Evolutionary conservation across 1,284 basidiomycete species (phyloP), one percentile per base, ranked within the genome.

Genomic region (Paramarasmius palmivorus): DNA sequence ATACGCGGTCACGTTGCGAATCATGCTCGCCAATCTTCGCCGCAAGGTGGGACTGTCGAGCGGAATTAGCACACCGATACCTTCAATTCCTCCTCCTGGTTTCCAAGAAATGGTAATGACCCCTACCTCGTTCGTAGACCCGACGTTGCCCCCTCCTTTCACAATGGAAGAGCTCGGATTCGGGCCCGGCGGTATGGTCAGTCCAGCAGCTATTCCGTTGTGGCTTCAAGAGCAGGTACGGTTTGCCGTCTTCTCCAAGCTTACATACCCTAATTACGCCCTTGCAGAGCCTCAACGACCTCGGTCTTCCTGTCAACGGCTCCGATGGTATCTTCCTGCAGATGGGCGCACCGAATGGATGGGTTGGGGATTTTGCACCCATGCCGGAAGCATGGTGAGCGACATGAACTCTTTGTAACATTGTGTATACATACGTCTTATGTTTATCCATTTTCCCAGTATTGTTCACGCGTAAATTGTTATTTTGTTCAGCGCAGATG

Each of bases 21-120:
- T 95, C 64, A 95, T 95, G 93, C 81, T 95, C 50, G 86, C 91
- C 37, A 92, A 91, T 70, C 80, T 95, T 56, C 84, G 91, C 38
- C 88, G 92, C 58, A 95, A 93, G 73, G 79, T 93, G 23, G 92
- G 91, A 1, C 73, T 91, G 52, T 65, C 77, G 8, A 81, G 82
- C 36, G 83, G 81, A 5, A 75, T 76, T 35, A 68, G 63, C 66
- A 70, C 81, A 53, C 65, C 82, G 36, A 61, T 77, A 32, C 82
- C 83, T 3, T 72, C 70, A 22, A 67, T 78, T 66, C 77, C 76
- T 51, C 78, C 78, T 2, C 76, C 78, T 14, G 63, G 73, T 17
- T 76, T 80, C 50, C 74, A 77, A 10, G 82, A 85, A 41, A 79
- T 84, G 74, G 70, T 82, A 38, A 75, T 82, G 26, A 74, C 80